Conservation (phyloP, 2,329 filamentous ascomycete genomes). For the Calycina marina region DNA sequence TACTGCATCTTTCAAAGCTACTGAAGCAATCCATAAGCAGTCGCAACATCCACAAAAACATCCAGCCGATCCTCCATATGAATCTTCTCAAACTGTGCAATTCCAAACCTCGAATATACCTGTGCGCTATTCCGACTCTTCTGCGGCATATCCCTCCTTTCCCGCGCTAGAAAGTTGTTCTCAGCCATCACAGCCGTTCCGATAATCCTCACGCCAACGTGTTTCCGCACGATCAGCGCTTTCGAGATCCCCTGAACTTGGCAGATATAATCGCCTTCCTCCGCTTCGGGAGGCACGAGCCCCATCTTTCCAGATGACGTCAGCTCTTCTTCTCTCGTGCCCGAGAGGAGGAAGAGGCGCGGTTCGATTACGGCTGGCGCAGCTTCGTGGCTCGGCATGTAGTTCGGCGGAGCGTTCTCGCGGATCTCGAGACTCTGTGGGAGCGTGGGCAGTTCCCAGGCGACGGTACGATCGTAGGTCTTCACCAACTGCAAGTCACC, state of each 20-base stretch:
- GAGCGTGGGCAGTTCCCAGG: background rate
- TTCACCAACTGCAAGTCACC: background rate
- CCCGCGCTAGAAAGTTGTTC: background rate
- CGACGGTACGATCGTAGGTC: background rate
- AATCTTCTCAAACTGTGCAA: background rate
- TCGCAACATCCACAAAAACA: constrained; percentile 1
- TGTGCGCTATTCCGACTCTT: background rate
- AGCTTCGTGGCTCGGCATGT: background rate
- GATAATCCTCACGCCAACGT: background rate
- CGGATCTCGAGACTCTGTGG: background rate
- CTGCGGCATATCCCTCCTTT: background rate
- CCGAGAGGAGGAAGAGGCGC: constrained; percentile 1
- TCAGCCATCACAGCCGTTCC: constrained; percentile 2
- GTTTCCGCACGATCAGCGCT: constrained; percentile 1
- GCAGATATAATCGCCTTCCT: constrained; percentile 2
- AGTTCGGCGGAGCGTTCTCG: background rate
- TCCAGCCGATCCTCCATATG: background rate
- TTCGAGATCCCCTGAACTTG: constrained; percentile 1
- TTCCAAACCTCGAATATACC: constrained; percentile 1
- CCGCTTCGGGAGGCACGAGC: constrained; percentile 1
- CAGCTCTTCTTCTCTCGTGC: background rate
- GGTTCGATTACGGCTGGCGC: background rate
- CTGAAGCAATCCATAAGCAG: background rate
- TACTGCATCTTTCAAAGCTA: too few relatives aligned
- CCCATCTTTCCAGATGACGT: constrained; percentile 1